These are phyloP conservation scores for Harrya chromipes DNA, from an alignment of 768 basidiomycete genomes.

Conservation along the genomic window DNA sequence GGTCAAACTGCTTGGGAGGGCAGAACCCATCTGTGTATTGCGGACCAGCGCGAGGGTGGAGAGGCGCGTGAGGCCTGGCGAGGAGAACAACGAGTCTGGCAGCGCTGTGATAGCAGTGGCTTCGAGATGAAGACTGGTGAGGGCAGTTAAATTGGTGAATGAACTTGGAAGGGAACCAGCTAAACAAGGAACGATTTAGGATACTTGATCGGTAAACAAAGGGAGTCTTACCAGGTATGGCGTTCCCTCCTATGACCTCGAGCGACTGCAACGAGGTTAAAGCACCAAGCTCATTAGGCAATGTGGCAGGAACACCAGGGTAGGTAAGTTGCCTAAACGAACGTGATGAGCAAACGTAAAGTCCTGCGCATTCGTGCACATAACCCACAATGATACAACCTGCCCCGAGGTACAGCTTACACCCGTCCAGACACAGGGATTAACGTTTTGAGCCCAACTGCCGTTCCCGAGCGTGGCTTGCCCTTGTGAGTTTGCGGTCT, in stretches of 20 bases:
- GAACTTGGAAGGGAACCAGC: conserved; percentile 41
- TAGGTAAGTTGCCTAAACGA: conserved; percentile 37
- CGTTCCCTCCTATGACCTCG: conserved; percentile 39
- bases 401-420: conserved; percentile 40
- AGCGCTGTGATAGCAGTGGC: conserved; percentile 38
- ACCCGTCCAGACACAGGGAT: conserved; percentile 48
- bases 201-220: neutral
- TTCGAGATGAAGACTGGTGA: conserved; percentile 41
- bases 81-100: conserved; percentile 33
- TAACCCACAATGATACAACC: conserved; percentile 41
- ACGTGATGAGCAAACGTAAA: neutral
- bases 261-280: conserved; percentile 39
- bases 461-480: conserved; percentile 39
- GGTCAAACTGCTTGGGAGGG: conserved; percentile 36
- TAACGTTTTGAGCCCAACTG: conserved; percentile 44
- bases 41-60: conserved; percentile 37
- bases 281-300: conserved; percentile 41
- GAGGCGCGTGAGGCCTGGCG: conserved; percentile 31
- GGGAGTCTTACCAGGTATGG: conserved; percentile 37
- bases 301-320: conserved; percentile 44
- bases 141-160: conserved; percentile 36
- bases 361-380: neutral
- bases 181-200: conserved; percentile 9
- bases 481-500: conserved; percentile 34
- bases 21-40: conserved; percentile 39